phyloP scores from a whole-genome alignment of 2,329 filamentous ascomycete genomes.

The Botrytis tulipae region DNA sequence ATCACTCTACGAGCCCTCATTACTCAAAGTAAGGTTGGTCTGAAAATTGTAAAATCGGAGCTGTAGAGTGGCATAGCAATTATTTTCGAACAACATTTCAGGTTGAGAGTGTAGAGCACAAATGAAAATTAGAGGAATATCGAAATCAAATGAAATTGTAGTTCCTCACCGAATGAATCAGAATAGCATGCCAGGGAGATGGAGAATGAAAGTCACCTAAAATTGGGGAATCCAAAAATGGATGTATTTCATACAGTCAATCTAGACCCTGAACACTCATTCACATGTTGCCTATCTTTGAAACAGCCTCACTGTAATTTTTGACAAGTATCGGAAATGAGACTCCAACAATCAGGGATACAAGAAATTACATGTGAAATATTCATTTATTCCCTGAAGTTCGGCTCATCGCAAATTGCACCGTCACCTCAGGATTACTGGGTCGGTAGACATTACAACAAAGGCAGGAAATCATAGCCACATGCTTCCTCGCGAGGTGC shows the following conservation, averaged over 20 bases:
- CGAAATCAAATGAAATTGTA: neutral
- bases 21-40: neutral
- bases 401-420: neutral
- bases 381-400: neutral
- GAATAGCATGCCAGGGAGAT: neutral
- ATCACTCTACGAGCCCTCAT: neutral
- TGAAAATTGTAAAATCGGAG: neutral
- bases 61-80: neutral
- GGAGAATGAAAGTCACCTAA: neutral
- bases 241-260: neutral
- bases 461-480: neutral
- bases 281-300: neutral
- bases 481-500: neutral
- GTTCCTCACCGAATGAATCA: neutral
- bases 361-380: neutral
- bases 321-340: neutral
- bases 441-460: neutral
- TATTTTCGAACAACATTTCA: neutral
- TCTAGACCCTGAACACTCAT: neutral
- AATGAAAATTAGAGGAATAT: neutral
- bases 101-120: neutral
- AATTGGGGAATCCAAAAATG: neutral
- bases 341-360: neutral
- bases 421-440: neutral
- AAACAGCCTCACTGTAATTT: neutral